Evolutionary conservation across 1,139 yeast species (phyloP).

Genomic region (Saccharomyces hybrid): DNA sequence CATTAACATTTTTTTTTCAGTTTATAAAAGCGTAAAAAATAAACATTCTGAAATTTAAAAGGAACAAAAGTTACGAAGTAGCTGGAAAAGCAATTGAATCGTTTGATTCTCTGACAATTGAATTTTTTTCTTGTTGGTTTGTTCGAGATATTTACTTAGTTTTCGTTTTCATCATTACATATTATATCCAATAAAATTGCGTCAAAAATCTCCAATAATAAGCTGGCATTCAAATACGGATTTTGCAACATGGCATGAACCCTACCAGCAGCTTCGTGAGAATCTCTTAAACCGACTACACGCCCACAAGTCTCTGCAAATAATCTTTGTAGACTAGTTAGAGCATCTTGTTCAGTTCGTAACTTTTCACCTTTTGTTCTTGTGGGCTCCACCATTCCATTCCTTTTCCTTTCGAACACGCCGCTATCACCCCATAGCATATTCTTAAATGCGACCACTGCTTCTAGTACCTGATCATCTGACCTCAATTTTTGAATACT

Average conservation of each 20-base stretch:
- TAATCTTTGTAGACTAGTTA: conserved; percentile 46
- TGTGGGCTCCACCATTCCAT: conserved; percentile 17
- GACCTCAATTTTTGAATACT: conserved; percentile 39
- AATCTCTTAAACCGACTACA: conserved; percentile 62
- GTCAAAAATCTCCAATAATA: conserved; percentile 47
- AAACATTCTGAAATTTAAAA: neutral
- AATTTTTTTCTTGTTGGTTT: neutral
- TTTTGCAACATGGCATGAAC: conserved; percentile 69
- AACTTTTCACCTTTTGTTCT: conserved; percentile 48
- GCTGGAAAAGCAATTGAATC: neutral
- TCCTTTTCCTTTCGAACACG: conserved; percentile 24
- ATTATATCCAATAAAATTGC: conserved; percentile 32
- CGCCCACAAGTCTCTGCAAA: conserved; percentile 63
- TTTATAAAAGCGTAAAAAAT: neutral
- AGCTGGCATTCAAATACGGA: conserved; percentile 58
- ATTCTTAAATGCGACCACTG: conserved; percentile 39
- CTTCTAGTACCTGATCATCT: conserved; percentile 44
- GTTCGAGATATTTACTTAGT: neutral
- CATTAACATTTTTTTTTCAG: neutral
- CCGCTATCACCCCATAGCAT: conserved; percentile 48
- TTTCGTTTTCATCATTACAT: conserved; percentile 10
- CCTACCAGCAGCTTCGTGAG: conserved; percentile 54
- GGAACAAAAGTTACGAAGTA: neutral
- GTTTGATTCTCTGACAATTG: neutral
- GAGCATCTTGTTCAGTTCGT: conserved; percentile 53